A percentile compares a stretch with the other conserved stretches of the same genome.
These are phyloP conservation scores for Neonectria magnoliae DNA, from an alignment of 2,329 filamentous ascomycete genomes.

Conservation along the genomic window DNA sequence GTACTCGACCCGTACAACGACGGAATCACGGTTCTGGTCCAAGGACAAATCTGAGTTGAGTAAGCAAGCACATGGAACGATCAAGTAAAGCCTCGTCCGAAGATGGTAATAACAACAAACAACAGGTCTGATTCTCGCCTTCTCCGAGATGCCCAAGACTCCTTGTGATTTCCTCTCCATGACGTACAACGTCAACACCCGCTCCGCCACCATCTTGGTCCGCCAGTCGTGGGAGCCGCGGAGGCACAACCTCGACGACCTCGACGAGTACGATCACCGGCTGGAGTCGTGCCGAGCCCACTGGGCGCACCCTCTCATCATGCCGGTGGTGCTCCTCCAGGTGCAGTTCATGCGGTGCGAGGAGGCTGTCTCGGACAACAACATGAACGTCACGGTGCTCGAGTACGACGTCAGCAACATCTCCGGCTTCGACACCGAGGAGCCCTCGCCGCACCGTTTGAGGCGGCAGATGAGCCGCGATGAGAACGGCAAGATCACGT, in stretches of 20 bases:
- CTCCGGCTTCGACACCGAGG: conserved; percentile 50
- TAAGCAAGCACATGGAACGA: conserved; percentile 15
- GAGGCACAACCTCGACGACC: conserved; percentile 53
- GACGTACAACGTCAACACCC: conserved; percentile 53
- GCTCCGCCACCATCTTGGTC: conserved; percentile 53
- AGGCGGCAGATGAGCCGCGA: conserved; percentile 38
- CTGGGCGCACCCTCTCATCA: conserved; percentile 58
- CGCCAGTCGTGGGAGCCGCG: conserved; percentile 56
- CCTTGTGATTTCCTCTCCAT: conserved; percentile 60
- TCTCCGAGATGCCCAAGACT: conserved; percentile 55
- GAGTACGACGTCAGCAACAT: conserved; percentile 56
- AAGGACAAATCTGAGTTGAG: conserved; percentile 50
- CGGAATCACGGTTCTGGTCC: conserved; percentile 54
- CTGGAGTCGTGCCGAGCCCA: conserved; percentile 56
- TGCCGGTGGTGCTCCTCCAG: conserved; percentile 57
- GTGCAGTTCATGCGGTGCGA: conserved; percentile 58
- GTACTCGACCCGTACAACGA: conserved; percentile 51
- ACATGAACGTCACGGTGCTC: conserved; percentile 52
- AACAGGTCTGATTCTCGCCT: conserved; percentile 55
- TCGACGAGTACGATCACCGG: conserved; percentile 58
- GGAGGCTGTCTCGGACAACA: conserved; percentile 56
- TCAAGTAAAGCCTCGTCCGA: no score
- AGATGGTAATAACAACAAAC: background rate
- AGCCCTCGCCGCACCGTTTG: conserved; percentile 38
- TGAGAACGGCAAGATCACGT: conserved; percentile 41